Evolutionary conservation across 441 rosid genomes (phyloP).

Genomic region (Hura crepitans): DNA sequence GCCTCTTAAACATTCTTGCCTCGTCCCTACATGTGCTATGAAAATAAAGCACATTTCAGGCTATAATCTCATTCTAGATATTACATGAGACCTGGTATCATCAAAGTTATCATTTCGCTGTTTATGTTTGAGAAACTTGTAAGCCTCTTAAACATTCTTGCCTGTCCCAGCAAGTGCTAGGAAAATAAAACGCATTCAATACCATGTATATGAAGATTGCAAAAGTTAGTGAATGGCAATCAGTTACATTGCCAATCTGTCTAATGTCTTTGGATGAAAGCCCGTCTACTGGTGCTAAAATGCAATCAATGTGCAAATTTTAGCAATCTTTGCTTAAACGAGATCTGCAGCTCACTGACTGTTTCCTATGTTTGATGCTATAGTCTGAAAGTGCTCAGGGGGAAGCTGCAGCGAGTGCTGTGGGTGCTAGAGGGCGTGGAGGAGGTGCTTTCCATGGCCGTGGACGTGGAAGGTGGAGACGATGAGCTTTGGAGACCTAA

Average conservation of each 20-base stretch:
- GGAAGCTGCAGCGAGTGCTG: slow-evolving; percentile 88
- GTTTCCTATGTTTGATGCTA: slow-evolving; percentile 13
- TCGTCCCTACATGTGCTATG: no score
- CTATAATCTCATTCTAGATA: no score
- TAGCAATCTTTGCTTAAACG: neutral
- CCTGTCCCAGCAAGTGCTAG: neutral
- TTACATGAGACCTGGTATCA: no score
- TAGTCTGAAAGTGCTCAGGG: slow-evolving; percentile 99
- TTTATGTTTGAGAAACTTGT: no score
- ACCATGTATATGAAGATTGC: neutral
- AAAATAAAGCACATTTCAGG: no score
- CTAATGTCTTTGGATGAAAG: neutral
- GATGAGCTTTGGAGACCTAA: slow-evolving; percentile 34
- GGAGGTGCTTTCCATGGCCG: slow-evolving; percentile 70
- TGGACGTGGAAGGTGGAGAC: slow-evolving; percentile 97
- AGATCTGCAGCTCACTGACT: neutral
- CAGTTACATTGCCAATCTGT: neutral
- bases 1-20: no score
- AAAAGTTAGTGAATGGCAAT: neutral
- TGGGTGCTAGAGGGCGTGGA: slow-evolving; percentile 94
- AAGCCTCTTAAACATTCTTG: neutral
- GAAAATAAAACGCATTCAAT: neutral
- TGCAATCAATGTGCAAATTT: slow-evolving; percentile 4
- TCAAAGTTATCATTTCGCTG: no score
- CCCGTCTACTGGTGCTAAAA: neutral